phyloP scores from a whole-genome alignment of 441 rosid genomes.

The Jatropha multifida region DNA sequence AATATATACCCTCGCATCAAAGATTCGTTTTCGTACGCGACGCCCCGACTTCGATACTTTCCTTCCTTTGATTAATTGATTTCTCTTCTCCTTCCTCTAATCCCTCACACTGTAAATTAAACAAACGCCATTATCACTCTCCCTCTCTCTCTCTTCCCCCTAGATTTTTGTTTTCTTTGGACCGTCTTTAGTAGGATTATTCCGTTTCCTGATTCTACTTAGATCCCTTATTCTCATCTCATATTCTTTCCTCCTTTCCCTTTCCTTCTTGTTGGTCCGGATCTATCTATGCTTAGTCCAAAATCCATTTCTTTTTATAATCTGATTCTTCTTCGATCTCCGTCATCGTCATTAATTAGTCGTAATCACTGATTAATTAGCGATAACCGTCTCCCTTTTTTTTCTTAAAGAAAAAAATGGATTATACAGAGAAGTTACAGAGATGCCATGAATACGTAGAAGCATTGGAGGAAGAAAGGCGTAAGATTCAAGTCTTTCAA shows the following conservation, averaged over 20 bases:
- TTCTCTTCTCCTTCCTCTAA: not conserved
- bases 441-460: constrained; percentile 57
- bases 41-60: constrained; percentile 65
- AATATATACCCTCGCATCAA: constrained; percentile 19
- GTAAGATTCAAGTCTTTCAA: constrained; percentile 82
- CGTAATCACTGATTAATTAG: not conserved
- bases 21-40: constrained; percentile 80
- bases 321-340: not conserved
- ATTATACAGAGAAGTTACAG: constrained; percentile 54
- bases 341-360: not conserved
- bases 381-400: not conserved
- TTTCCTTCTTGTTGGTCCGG: constrained; percentile 32
- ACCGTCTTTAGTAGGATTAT: constrained; percentile 32
- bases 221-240: constrained; percentile 42
- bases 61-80: not conserved
- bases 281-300: constrained; percentile 44
- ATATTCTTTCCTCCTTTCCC: constrained; percentile 1
- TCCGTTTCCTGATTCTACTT: constrained; percentile 50
- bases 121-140: not conserved
- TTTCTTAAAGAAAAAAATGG: constrained; percentile 28
- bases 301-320: constrained; percentile 9
- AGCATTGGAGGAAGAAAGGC: constrained; percentile 72
- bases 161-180: not conserved
- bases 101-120: not conserved
- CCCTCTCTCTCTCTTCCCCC: not conserved